A percentile compares a stretch with the other conserved stretches of the same genome.
phyloP scores from a whole-genome alignment of 805 yeast genomes.

The Groenewaldozyma tartarivorans region DNA sequence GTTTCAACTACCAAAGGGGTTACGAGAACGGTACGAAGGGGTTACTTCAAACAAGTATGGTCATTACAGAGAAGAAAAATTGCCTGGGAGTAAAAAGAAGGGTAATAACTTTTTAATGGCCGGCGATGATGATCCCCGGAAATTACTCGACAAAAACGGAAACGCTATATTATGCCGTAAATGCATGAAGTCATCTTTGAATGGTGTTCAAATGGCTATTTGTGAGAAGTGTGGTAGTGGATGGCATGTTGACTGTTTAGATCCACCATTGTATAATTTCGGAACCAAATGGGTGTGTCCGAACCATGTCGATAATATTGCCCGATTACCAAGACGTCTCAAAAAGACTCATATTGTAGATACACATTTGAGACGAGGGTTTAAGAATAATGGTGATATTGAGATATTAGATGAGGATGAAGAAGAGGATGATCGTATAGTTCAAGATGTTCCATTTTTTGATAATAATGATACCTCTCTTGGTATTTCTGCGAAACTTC shows the following conservation, averaged over 20 bases:
- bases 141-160: constrained; percentile 57
- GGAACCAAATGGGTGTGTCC: constrained; percentile 91
- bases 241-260: constrained; percentile 86
- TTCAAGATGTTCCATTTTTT: constrained; percentile 17
- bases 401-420: constrained; percentile 41
- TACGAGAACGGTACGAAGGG: constrained; percentile 65
- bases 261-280: constrained; percentile 66
- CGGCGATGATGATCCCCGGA: constrained; percentile 14
- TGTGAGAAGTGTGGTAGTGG: constrained; percentile 78
- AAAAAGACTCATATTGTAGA: constrained; percentile 46
- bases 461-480: constrained; percentile 26
- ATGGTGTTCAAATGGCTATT: constrained; percentile 46
- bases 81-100: constrained; percentile 13
- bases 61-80: constrained; percentile 60
- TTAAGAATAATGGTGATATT: constrained; percentile 46
- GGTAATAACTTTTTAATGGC: background rate
- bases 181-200: constrained; percentile 64
- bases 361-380: constrained; percentile 44
- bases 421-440: constrained; percentile 23
- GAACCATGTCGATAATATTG: constrained; percentile 49
- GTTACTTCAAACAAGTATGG: constrained; percentile 61
- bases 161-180: constrained; percentile 61
- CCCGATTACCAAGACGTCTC: constrained; percentile 27
- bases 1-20: constrained; percentile 54
- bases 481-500: constrained; percentile 29